Evolutionary conservation across 306 rosid genomes (phyloP), one percentile per base, ranked within the genome.

Genomic region (Rosa lucieae): DNA sequence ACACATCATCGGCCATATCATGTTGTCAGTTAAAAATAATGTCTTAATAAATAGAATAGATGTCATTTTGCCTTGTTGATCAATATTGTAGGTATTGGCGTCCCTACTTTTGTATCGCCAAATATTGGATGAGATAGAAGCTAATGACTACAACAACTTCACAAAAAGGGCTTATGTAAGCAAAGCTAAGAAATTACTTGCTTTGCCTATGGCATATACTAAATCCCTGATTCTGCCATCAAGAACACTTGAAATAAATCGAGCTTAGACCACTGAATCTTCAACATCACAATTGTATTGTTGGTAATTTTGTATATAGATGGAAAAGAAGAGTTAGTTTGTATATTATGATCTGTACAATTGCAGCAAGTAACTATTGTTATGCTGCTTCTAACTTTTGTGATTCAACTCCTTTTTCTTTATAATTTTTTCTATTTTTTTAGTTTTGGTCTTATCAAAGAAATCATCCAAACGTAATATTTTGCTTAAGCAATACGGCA

Each of bases 71-170:
- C 70, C 74, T 9, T 46, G 18, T 12, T 73, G 66, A 73, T 37
- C 20, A 37, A 35, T 15, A 29, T 79, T 85, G 81, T 78, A 92
- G 97, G 96, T 90, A 23, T 88, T 86, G 91, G 96, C 97, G 0
- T 88, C 97, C 1, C 82, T 92, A 87, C 79, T 88, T 40, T 68
- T 92, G 29, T 92, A 92, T 79, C 83, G 96, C 8, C 88, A 83
- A 78, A 92, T 92, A 82, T 83, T 92, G 85, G 96, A 92, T 17
- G 97, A 92, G 84, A 88, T 92, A 32, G 97, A 92, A 85, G 93
- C 91, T 10, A 92, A 92, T 73, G 96, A 90, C 75, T 92, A 86
- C 84, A 87, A 92, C 84, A 92, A 83, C 85, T 92, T 90, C 84
- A 89, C 97, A 1, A 78, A 74, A 74, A 88, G 96, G 77, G 96